These are phyloP conservation scores for Botrytis cinerea DNA, from an alignment of 2,329 filamentous ascomycete species.

Conservation along the genomic window DNA sequence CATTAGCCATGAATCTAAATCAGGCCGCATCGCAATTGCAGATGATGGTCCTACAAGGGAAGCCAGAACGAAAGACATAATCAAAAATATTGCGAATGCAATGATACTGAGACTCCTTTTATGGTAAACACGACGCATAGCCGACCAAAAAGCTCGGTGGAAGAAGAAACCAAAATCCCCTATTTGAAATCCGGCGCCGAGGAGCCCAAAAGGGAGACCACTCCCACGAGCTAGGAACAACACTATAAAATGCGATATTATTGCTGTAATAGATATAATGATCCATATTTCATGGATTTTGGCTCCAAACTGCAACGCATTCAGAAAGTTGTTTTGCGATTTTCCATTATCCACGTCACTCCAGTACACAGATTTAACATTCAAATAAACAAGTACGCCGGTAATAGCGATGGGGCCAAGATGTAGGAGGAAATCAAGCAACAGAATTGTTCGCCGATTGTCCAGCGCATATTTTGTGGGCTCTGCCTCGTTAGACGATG, in stretches of 20 bases:
- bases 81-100: not conserved
- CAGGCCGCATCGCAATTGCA: not conserved
- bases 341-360: not conserved
- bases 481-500: not conserved
- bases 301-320: not conserved
- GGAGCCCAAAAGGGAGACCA: not conserved
- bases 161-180: not conserved
- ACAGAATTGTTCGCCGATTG: no score
- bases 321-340: not conserved
- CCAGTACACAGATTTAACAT: not conserved
- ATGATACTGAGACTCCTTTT: not conserved
- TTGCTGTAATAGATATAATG: not conserved
- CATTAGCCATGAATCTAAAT: not conserved
- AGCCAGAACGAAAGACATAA: not conserved
- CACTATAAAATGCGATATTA: not conserved
- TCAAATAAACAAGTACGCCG: not conserved
- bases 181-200: not conserved
- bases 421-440: not conserved
- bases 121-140: not conserved
- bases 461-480: not conserved
- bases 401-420: not conserved
- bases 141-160: constrained; percentile 5
- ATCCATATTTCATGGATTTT: not conserved
- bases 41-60: not conserved
- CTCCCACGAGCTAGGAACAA: not conserved